phyloP scores from a whole-genome alignment of 441 rosid species.

The Populus hybrid region DNA sequence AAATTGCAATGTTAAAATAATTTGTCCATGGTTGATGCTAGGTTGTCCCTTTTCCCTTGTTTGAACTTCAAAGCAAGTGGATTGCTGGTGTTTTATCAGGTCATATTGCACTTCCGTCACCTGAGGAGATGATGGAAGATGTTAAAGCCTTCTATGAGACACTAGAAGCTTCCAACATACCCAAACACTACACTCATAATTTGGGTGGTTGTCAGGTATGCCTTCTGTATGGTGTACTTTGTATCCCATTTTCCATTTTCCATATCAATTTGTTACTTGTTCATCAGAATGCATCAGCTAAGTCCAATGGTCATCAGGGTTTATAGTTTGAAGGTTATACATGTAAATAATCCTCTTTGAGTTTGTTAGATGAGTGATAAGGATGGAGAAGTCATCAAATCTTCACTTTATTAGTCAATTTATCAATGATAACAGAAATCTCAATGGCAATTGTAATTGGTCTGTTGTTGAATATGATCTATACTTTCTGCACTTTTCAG shows the following conservation, averaged over 20 bases:
- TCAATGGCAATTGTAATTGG: neutral
- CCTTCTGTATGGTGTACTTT: neutral
- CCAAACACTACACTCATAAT: slow-evolving; percentile 61
- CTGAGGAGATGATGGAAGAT: slow-evolving; percentile 62
- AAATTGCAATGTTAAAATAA: neutral
- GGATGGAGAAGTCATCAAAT: neutral
- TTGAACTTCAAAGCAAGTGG: slow-evolving; percentile 80
- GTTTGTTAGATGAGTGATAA: neutral
- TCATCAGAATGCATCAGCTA: neutral
- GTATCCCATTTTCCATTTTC: no score
- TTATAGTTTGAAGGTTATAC: neutral
- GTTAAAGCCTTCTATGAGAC: slow-evolving; percentile 40
- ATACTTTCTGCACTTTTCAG: neutral
- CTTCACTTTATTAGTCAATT: neutral
- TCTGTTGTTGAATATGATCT: neutral
- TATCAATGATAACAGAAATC: neutral
- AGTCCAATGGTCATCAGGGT: neutral
- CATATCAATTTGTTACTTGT: neutral
- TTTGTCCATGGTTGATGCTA: slow-evolving; percentile 16
- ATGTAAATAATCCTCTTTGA: neutral
- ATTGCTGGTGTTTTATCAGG: slow-evolving; percentile 67
- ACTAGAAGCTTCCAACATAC: slow-evolving; percentile 42
- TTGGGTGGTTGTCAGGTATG: slow-evolving; percentile 38
- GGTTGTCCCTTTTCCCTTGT: slow-evolving; percentile 51
- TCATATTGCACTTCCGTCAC: slow-evolving; percentile 45